Evolutionary conservation across 495 filamentous ascomycete species (phyloP).

Genomic region (Durotheca rogersii): DNA sequence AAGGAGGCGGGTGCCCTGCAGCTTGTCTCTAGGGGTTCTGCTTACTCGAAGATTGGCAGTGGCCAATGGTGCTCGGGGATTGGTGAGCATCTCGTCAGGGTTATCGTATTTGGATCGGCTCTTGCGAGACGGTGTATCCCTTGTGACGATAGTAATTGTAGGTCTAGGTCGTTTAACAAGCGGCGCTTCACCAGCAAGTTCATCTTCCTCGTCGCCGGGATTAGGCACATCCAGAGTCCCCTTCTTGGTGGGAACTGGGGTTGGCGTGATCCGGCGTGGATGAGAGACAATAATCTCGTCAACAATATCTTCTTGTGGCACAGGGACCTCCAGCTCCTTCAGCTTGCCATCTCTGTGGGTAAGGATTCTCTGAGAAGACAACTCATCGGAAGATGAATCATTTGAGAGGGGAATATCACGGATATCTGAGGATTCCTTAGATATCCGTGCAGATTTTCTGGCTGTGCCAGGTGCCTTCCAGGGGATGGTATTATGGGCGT

Average conservation of each 20-base stretch:
- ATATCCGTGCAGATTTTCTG: slow-evolving; percentile 13
- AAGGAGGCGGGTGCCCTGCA: too few species aligned
- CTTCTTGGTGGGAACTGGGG: slow-evolving; percentile 5
- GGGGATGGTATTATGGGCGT: slow-evolving; percentile 2
- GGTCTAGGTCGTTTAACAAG: slow-evolving; percentile 23
- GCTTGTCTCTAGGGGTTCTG: too few species aligned
- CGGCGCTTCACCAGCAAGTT: slow-evolving; percentile 1
- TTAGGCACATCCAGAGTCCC: slow-evolving; percentile 18
- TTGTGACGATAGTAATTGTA: background rate
- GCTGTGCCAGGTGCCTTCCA: background rate
- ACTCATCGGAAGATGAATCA: slow-evolving; percentile 9
- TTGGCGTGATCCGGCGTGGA: background rate
- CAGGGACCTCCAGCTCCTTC: background rate
- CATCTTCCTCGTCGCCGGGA: slow-evolving; percentile 24
- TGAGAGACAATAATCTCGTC: slow-evolving; percentile 9
- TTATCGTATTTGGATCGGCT: slow-evolving; percentile 30
- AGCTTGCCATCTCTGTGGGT: background rate
- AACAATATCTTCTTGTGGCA: background rate
- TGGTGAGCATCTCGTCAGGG: slow-evolving; percentile 47
- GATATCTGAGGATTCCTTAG: too few species aligned
- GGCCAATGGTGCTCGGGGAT: slow-evolving; percentile 55
- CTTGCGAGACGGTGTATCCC: slow-evolving; percentile 11
- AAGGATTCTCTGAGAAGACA: background rate
- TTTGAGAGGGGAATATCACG: background rate
- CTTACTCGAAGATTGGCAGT: slow-evolving; percentile 59